Base-by-base conservation (phyloP, 176 grass and related monocot genomes). In the Bromus sterilis region DNA sequence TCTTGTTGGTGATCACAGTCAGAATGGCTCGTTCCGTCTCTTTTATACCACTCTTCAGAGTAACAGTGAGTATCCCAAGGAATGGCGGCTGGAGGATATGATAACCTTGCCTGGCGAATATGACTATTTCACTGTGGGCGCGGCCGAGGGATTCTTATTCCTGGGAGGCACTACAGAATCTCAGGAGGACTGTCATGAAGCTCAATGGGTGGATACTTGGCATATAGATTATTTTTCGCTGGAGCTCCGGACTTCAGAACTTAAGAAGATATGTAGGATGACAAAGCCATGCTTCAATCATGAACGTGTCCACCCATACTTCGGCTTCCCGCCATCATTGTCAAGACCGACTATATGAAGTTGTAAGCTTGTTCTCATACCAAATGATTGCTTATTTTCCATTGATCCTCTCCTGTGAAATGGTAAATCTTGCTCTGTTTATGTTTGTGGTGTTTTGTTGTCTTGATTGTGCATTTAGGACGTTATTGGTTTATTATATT, bases 331-430 rank as follows among this genome's bases (percentile, higher is more conserved):
- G 13, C 76, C 76, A 30, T 46, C 76, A 10, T 41, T 71, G 15
- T 28, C 66, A 51, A 49, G 59, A 62, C 83, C 75, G 4, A 63
- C 66, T 24, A 30, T 86, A 24, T 86, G 83, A 86, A 80, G 1
- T 73, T 42, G 84, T 86, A 86, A 80, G 31, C 11, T 73, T 62
- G 11, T 44, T 7, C 20, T 37, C 21, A 28, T 64, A 37, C 8
- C 24, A 48, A 25, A 4, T 67, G 64, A 20, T 30, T 48, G 14
- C 11, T 48, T 20, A 23, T n/a, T 44, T 53, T 53, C 32, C 4
- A 25, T 16, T 3, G 49, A 71, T 81, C 21, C 35, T 32, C 28
- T 20, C 11, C 1, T 74, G 43, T 74, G 43, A 41, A 30, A 10
- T 9, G 11, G 15, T 41, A 80, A 70, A 40, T 53, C 36, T 24